Base-by-base conservation (phyloP, 179 eudicot species). In the Corrigiola litoralis region DNA sequence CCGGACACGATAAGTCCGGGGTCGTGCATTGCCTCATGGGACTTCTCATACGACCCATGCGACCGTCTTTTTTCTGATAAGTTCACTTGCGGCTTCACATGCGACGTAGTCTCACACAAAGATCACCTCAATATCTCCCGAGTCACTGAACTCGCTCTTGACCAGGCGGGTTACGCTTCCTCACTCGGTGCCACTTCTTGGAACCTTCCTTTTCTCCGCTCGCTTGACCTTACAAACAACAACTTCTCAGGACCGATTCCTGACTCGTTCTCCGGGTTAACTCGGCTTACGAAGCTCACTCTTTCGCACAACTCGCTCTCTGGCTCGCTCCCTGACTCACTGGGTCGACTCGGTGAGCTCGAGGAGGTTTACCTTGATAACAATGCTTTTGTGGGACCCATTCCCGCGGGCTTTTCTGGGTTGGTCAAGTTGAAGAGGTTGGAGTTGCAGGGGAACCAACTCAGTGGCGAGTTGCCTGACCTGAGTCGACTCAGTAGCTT, bases 31-130 rank as follows among this genome's bases (percentile, higher is more conserved):
- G 7, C 42, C 45, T 75, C 97, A 0, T 90, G 97, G 97, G 85
- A 90, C 71, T 88, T 90, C 81, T 14, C 83, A 31, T 6, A 67
- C 67, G 97, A 90, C 78, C 97, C 97, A 0, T 90, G 97, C 57
- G 87, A 84, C 72, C 44, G 37, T 32, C 81, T 86, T 63, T 81
- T 65, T 62, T 34, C 72, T 20, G 72, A 72, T 0, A 67, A 59
- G 2, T 90, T 90, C 88, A 85, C 88, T 3, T 90, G 97, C 54
- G 95, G 92, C 18, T 61, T 90, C 73, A 69, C 90, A 2, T 90
- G 97, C 73, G 74, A 79, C 71, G 14, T 41, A 52, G 25, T 70
- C 4, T 4, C 18, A 0, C 60, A 55, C 9, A 40, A 40, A 42
- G 59, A 53, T 12, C 21, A 20, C 9, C 6, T 4, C 16, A 50